Evolutionary conservation across 2,329 filamentous ascomycete genomes (phyloP), one percentile per base, ranked within the genome.

Genomic region (Diplodia scrobiculata): DNA sequence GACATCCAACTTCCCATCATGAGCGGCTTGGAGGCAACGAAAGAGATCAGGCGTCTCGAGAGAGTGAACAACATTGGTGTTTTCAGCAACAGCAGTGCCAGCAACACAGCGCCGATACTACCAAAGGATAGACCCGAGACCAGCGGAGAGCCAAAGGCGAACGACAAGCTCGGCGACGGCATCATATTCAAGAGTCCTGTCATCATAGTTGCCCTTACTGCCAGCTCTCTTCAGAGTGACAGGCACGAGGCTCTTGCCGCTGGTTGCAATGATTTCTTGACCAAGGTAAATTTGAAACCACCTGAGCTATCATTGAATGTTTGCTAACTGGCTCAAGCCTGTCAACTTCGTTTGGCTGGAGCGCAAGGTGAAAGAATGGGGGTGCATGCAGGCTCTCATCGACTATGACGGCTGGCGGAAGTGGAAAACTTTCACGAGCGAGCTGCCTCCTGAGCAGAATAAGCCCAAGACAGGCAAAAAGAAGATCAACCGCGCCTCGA

Each of bases 351-450:
- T 96, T 67, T 99, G 94, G 93, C 86, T 99, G 29, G 92, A 97
- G 77, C 88, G 94, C 67, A 99, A 99, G 78, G 93, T 98, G 71
- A 97, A 96, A 80, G 95, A 99, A 83, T 99, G 95, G 95, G 95
- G 95, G 66, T 98, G 95, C 81, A 99, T 99, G 95, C 95, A 98
- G 81, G 95, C 95, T 10, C 84, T 99, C 27, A 98, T 99, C 73
- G 95, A 99, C 80, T 98, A 95, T 76, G 94, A 98, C 76, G 95
- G 95, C 68, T 99, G 95, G 95, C 87, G 93, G 65, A 92, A 92
- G 78, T 99, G 95, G 95, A 97, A 97, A 77, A 91, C 95, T 73
- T 94, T 91, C 65, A 72, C 74, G 47, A 72, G 73, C 53, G 76
- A 78, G 41, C 74, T 72, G 52, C 72, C 71, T 74, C 70, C 68